Conservation (phyloP, 345 rosid species). For the Populus euphratica region DNA sequence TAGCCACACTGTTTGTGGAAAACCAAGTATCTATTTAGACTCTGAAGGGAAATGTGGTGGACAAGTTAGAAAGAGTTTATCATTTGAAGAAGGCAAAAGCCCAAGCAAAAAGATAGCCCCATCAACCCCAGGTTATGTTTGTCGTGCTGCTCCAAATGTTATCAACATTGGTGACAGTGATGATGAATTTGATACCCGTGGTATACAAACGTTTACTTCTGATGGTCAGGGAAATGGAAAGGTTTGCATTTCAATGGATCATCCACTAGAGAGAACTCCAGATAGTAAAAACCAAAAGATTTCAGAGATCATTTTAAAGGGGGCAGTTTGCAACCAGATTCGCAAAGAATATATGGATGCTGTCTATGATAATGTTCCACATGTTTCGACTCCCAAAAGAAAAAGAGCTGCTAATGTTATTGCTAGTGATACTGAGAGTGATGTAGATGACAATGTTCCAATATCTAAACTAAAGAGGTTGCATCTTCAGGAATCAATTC, state of each 20-base stretch:
- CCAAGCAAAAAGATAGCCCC: slow-evolving; percentile 40
- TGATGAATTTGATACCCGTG: slow-evolving; percentile 30
- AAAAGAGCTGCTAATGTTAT: slow-evolving; percentile 49
- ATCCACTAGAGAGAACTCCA: slow-evolving; percentile 6
- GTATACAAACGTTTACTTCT: neutral
- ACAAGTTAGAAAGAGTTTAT: slow-evolving; percentile 38
- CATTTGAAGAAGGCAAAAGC: slow-evolving; percentile 41
- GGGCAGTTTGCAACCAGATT: slow-evolving; percentile 11
- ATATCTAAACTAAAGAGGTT: slow-evolving; percentile 41
- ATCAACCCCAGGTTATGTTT: slow-evolving; percentile 35
- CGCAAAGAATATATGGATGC: slow-evolving; percentile 35
- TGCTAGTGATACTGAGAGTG: slow-evolving; percentile 56
- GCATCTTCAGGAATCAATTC: slow-evolving; percentile 17
- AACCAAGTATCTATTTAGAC: neutral
- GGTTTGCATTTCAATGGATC: slow-evolving; percentile 6
- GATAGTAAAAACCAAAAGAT: slow-evolving; percentile 18
- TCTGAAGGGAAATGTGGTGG: slow-evolving; percentile 5
- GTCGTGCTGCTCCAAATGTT: slow-evolving; percentile 18
- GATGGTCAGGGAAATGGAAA: slow-evolving; percentile 10
- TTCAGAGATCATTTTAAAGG: slow-evolving; percentile 2
- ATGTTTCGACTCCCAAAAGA: slow-evolving; percentile 39
- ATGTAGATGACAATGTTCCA: slow-evolving; percentile 46
- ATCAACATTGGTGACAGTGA: slow-evolving; percentile 52
- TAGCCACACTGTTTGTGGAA: too few species aligned
- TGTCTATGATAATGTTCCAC: slow-evolving; percentile 16